phyloP scores from a whole-genome alignment of 768 basidiomycete species.

The Serendipita sp. region DNA sequence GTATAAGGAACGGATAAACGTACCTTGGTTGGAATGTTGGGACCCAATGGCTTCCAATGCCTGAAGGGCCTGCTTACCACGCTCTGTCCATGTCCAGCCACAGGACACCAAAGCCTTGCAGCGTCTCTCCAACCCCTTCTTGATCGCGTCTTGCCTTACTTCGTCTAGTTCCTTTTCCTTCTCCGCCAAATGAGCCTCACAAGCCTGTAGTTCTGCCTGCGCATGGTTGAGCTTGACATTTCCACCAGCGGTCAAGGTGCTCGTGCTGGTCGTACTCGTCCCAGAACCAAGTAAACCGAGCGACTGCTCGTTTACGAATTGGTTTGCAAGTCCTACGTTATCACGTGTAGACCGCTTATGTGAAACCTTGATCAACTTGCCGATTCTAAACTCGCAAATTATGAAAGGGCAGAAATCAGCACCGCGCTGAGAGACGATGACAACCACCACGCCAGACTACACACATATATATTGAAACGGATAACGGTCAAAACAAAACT shows the following conservation, averaged over 20 bases:
- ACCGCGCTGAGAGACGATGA: neutral
- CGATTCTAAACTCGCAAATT: neutral
- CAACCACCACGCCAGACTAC: neutral
- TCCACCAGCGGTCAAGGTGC: neutral
- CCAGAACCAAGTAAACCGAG: neutral
- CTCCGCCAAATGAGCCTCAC: constrained; percentile 53
- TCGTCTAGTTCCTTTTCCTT: constrained; percentile 52
- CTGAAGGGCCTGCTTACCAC: constrained; percentile 47
- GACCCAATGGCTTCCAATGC: constrained; percentile 21
- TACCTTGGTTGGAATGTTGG: constrained; percentile 14
- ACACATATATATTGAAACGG: too few relatives aligned
- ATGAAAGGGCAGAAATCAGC: neutral
- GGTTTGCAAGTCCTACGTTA: neutral
- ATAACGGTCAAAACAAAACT: constrained; percentile 22
- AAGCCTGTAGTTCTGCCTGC: constrained; percentile 67
- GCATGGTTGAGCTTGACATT: constrained; percentile 24
- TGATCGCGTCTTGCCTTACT: constrained; percentile 37
- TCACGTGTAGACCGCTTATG: constrained; percentile 3
- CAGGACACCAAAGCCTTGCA: constrained; percentile 54
- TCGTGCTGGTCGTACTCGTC: neutral
- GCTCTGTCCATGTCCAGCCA: constrained; percentile 50
- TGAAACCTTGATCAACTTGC: neutral
- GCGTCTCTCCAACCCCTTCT: constrained; percentile 45
- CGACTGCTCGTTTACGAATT: neutral
- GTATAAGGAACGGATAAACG: neutral